phyloP scores from a whole-genome alignment of 257 asterid genomes.

The Rubia yunnanensis region DNA sequence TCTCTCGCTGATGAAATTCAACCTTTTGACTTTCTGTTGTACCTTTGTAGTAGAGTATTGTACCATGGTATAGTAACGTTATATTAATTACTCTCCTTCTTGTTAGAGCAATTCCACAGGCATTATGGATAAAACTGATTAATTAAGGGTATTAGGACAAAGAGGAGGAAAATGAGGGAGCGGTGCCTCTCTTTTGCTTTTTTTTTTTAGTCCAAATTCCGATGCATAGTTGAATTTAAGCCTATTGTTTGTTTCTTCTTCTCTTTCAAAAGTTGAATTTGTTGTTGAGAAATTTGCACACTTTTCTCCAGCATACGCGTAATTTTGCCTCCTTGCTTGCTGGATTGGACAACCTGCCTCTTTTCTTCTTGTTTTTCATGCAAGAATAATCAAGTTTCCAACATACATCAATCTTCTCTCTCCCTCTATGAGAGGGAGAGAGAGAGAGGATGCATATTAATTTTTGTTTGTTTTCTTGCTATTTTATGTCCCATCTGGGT shows the following conservation, averaged over 20 bases:
- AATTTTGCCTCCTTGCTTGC: slow-evolving; percentile 25
- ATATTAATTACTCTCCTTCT: background rate
- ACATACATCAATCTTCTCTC: slow-evolving; percentile 11
- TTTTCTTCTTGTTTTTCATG: slow-evolving; percentile 21
- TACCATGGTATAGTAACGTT: slow-evolving; percentile 1
- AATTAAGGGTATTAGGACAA: slow-evolving; percentile 14
- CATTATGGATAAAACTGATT: slow-evolving; percentile 6
- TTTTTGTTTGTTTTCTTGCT: slow-evolving; percentile 6
- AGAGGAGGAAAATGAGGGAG: slow-evolving; percentile 22
- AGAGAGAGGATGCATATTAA: background rate
- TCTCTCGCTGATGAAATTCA: slow-evolving; percentile 8
- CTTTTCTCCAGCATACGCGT: slow-evolving; percentile 19
- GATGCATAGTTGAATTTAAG: slow-evolving; percentile 16
- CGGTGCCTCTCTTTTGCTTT: slow-evolving; percentile 13
- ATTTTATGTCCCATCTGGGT: slow-evolving; percentile 6
- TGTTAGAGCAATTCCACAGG: slow-evolving; percentile 18
- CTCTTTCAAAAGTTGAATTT: background rate
- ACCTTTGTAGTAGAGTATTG: background rate
- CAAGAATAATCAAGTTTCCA: slow-evolving; percentile 21
- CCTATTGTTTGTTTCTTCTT: slow-evolving; percentile 2
- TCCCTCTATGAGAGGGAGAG: background rate
- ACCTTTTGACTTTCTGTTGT: slow-evolving; percentile 14
- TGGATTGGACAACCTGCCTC: slow-evolving; percentile 25
- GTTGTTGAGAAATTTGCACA: slow-evolving; percentile 1
- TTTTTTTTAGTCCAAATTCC: slow-evolving; percentile 20